Base-by-base conservation (phyloP, 352 stramenopile genomes). In the Paralagenidium karlingii region DNA sequence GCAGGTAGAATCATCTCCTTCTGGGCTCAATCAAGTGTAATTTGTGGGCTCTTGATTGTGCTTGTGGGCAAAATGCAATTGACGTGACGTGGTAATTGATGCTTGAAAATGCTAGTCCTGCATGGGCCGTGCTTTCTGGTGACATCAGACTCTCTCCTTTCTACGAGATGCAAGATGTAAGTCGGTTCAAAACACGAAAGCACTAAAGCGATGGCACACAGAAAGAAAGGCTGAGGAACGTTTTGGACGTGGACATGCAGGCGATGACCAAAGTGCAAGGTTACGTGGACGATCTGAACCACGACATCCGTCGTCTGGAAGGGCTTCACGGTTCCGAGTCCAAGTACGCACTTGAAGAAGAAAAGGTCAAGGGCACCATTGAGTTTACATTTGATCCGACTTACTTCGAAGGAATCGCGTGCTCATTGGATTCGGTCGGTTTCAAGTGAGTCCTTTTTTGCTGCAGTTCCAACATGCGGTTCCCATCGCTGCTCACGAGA, bases 381-480 rank as follows among this genome's bases (percentile, higher is more conserved):
- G 83, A 95, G 46, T 63, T 96, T 21, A 73, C 73, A 46, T 96
- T 94, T 44, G 63, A 82, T 29, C 56, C 63, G 39, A 57, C 60
- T 31, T 82, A 78, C 49, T 82, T 82, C 29, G 76, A 96, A 51
- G 87, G 87, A 34, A 96, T 96, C 41, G 87, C 86, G n/a, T 96
- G 85, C 50, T 87, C 82, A 37, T 55, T 96, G 9, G 67, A 94
- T 16, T 96, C 86, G 39, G 53, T 82, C 24, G 87, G 86, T 31
- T 94, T 89, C 58, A 79, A 82, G 63, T 74, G 55, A 26, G 58
- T 47, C 15, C n/a, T n/a, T n/a, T n/a, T n/a, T n/a, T n/a, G n/a
- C n/a, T n/a, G n/a, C n/a, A n/a, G n/a, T n/a, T n/a, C n/a, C n/a
- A n/a, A n/a, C n/a, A n/a, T n/a, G n/a, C n/a, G n/a, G n/a, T n/a